A percentile compares a stretch with the other conserved stretches of the same genome.
Conservation (phyloP, 768 basidiomycete species). For the Sistotremastrum niveocremeum region DNA sequence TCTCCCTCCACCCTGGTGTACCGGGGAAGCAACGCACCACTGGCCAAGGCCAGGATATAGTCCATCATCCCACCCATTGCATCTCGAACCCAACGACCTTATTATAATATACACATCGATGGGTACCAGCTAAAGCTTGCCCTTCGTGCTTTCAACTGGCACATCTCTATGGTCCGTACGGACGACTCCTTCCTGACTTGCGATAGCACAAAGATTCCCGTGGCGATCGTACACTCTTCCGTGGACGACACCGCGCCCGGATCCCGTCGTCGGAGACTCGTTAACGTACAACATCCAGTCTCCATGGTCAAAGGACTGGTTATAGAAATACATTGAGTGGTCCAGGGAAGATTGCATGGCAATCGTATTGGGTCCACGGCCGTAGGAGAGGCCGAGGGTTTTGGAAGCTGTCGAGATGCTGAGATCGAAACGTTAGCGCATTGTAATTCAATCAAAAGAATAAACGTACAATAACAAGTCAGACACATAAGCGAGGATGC, state of each 20-base stretch:
- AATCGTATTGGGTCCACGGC: not conserved
- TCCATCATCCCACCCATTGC: too few species aligned
- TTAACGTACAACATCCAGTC: constrained; percentile 74
- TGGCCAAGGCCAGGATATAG: constrained; percentile 1
- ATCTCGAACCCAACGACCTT: too few species aligned
- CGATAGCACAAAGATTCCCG: constrained; percentile 59
- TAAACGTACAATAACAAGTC: constrained; percentile 60
- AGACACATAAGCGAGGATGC: constrained; percentile 68
- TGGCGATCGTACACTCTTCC: constrained; percentile 63
- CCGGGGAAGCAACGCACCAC: constrained; percentile 30
- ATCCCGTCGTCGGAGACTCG: constrained; percentile 44
- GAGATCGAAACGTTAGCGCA: constrained; percentile 6
- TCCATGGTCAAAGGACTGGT: constrained; percentile 59
- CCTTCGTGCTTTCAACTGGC: too few species aligned
- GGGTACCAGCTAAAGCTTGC: too few species aligned
- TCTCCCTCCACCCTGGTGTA: constrained; percentile 75
- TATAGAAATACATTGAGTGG: constrained; percentile 71
- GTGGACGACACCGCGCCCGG: constrained; percentile 55
- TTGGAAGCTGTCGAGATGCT: constrained; percentile 46
- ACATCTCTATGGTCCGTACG: constrained; percentile 27
- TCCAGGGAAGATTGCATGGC: constrained; percentile 50
- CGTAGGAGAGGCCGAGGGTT: constrained; percentile 33
- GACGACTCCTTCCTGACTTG: constrained; percentile 69
- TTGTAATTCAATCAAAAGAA: not conserved
- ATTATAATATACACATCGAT: too few species aligned